Conservation (phyloP, 352 stramenopile species). For the Pythium folliculosum region DNA sequence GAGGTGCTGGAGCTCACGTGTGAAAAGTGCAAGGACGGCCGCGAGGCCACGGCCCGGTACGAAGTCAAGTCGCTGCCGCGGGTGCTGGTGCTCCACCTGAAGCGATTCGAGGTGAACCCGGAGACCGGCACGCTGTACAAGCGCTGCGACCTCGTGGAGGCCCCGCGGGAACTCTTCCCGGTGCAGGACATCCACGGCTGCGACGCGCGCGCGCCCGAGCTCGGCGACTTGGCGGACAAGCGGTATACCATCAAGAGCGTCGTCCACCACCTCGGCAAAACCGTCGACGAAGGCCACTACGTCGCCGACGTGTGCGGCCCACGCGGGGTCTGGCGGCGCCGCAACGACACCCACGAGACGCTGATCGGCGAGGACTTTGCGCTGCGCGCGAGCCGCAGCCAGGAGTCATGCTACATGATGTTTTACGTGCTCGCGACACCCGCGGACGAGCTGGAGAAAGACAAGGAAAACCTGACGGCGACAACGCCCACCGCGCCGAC, state of each 20-base stretch:
- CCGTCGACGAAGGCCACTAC: constrained; percentile 84
- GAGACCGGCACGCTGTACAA: constrained; percentile 71
- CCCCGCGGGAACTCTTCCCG: constrained; percentile 34
- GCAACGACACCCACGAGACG: constrained; percentile 84
- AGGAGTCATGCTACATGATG: constrained; percentile 89
- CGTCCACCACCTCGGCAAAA: constrained; percentile 81
- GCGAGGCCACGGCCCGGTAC: constrained; percentile 61
- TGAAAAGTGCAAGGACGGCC: constrained; percentile 79
- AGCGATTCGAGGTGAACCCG: constrained; percentile 84
- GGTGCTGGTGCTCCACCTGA: constrained; percentile 80
- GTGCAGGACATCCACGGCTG: constrained; percentile 24
- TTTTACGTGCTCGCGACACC: constrained; percentile 72
- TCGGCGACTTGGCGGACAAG: constrained; percentile 9
- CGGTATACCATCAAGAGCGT: constrained; percentile 58
- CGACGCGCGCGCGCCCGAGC: neutral
- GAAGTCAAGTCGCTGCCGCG: constrained; percentile 66
- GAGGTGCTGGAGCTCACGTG: constrained; percentile 80
- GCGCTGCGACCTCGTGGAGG: constrained; percentile 74
- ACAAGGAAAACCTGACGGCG: constrained; percentile 69
- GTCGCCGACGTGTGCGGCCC: constrained; percentile 70
- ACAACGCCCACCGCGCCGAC: neutral
- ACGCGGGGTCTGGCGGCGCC: constrained; percentile 60
- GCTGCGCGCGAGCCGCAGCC: constrained; percentile 65
- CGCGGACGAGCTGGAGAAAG: constrained; percentile 25
- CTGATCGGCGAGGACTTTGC: constrained; percentile 79